These are phyloP conservation scores for Solanum chaucha DNA, from an alignment of 257 asterid genomes.

Conservation along the genomic window DNA sequence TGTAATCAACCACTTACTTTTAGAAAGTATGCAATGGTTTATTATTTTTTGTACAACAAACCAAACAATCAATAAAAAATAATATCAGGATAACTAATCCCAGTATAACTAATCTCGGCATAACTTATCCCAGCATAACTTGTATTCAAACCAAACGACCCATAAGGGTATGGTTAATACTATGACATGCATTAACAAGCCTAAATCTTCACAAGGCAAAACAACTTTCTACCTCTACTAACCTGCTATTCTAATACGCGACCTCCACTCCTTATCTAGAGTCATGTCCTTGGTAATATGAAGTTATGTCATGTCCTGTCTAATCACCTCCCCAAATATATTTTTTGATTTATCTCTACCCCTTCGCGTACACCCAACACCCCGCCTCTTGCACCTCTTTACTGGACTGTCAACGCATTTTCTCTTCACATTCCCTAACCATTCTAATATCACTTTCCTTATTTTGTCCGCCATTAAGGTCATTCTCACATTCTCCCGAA, in stretches of 20 bases:
- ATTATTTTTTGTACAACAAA: too few relatives aligned
- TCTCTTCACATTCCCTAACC: background rate
- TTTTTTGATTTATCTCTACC: background rate
- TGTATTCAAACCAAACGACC: too few relatives aligned
- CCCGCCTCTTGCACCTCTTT: background rate
- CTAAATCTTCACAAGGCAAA: background rate
- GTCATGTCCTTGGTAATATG: background rate
- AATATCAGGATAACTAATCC: too few relatives aligned
- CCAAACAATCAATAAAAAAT: background rate
- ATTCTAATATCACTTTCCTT: background rate
- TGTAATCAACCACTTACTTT: too few relatives aligned
- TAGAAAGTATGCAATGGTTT: too few relatives aligned
- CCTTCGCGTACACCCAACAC: background rate
- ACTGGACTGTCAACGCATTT: background rate
- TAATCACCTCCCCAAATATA: too few relatives aligned
- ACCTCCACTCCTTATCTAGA: too few relatives aligned
- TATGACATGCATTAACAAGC: background rate
- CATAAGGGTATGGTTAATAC: background rate
- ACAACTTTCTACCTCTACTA: background rate
- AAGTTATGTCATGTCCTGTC: background rate
- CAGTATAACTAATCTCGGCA: too few relatives aligned
- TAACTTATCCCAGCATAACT: too few relatives aligned
- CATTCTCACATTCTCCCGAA: background rate
- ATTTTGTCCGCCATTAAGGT: too few relatives aligned
- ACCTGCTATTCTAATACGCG: background rate